A percentile compares a stretch with the other conserved stretches of the same genome.
These are phyloP conservation scores for Myriosclerotinia curreyana DNA, from an alignment of 2,329 filamentous ascomycete species.

Conservation along the genomic window DNA sequence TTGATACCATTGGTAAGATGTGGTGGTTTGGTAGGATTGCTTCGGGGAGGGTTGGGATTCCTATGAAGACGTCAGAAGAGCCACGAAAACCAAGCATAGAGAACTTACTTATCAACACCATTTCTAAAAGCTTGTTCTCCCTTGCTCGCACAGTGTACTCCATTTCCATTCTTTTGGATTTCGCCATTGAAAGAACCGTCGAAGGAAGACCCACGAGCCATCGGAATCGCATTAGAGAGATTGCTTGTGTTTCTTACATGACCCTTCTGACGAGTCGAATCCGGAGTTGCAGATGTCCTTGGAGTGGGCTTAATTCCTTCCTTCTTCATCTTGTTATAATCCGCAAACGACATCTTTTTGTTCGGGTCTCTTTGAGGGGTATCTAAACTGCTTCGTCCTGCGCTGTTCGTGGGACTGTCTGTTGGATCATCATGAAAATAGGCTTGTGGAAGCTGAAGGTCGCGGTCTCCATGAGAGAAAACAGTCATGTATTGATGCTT, in stretches of 20 bases:
- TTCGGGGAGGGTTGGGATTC: slow-evolving; percentile 25
- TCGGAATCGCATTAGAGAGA: slow-evolving; percentile 28
- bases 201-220: slow-evolving; percentile 31
- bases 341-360: slow-evolving; percentile 38
- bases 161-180: slow-evolving; percentile 29
- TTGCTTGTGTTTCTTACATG: slow-evolving; percentile 30
- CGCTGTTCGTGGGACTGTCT: slow-evolving; percentile 29
- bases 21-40: slow-evolving; percentile 53
- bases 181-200: slow-evolving; percentile 27
- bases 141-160: slow-evolving; percentile 16
- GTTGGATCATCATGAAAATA: slow-evolving; percentile 36
- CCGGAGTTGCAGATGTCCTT: slow-evolving; percentile 22
- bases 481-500: slow-evolving; percentile 39
- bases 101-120: slow-evolving; percentile 20
- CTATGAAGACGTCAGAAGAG: slow-evolving; percentile 3
- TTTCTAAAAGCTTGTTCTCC: slow-evolving; percentile 19
- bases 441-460: slow-evolving; percentile 31
- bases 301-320: slow-evolving; percentile 34
- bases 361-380: slow-evolving; percentile 36
- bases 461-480: slow-evolving; percentile 33
- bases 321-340: slow-evolving; percentile 38
- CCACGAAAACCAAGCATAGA: neutral
- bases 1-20: slow-evolving; percentile 38
- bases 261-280: slow-evolving; percentile 23
- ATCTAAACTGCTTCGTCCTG: slow-evolving; percentile 33